A percentile compares a stretch with the other conserved stretches of the same genome.
phyloP scores from a whole-genome alignment of 1,284 basidiomycete genomes.

The Tilletia walkeri region DNA sequence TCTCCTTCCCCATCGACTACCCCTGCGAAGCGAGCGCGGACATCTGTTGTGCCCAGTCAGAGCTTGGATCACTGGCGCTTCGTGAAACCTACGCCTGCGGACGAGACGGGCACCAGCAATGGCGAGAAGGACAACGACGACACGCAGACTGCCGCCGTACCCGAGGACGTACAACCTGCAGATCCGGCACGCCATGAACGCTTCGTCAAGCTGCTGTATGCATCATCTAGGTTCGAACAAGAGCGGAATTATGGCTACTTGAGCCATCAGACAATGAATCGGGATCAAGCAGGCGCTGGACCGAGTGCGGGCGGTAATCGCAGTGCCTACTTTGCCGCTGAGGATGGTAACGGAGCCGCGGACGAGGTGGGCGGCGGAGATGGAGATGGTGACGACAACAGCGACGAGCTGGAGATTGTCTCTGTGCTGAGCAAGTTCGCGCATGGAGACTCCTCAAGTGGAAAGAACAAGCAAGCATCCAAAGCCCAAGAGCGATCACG shows the following conservation, averaged over 20 bases:
- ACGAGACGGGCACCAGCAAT: background rate
- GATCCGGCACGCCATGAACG: background rate
- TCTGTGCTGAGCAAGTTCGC: conserved; percentile 4
- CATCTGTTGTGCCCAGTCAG: background rate
- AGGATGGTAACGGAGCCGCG: background rate
- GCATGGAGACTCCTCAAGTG: background rate
- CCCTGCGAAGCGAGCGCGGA: background rate
- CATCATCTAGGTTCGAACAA: background rate
- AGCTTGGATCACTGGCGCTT: conserved; percentile 5
- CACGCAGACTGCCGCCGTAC: background rate
- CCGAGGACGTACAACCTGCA: conserved; percentile 1
- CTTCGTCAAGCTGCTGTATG: conserved; percentile 15
- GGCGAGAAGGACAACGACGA: background rate
- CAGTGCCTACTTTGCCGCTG: background rate
- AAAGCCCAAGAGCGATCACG: background rate
- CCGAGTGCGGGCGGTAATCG: background rate
- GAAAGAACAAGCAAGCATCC: background rate
- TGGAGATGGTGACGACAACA: background rate
- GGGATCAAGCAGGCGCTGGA: background rate
- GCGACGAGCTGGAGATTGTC: background rate
- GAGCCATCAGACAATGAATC: conserved; percentile 9
- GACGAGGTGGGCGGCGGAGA: background rate
- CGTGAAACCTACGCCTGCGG: background rate
- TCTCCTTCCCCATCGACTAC: background rate
- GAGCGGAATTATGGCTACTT: conserved; percentile 6